Evolutionary conservation across 2,329 filamentous ascomycete genomes (phyloP).

Genomic region (Allantophomopsis cytisporea): DNA sequence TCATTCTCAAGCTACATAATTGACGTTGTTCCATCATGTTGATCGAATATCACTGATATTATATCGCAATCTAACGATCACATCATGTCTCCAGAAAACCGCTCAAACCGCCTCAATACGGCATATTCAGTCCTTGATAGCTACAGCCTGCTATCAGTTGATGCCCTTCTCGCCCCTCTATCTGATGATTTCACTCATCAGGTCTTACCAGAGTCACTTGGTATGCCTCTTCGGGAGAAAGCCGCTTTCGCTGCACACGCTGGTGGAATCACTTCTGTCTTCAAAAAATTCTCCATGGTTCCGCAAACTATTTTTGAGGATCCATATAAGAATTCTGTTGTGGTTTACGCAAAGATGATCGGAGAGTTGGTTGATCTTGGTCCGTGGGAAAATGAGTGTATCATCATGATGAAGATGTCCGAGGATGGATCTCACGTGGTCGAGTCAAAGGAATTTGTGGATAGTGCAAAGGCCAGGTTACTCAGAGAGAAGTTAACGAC

Average conservation of each 20-base stretch:
- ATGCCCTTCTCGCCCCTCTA: constrained; percentile 21
- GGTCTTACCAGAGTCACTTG: constrained; percentile 24
- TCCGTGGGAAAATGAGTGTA: no score
- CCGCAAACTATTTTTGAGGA: constrained; percentile 21
- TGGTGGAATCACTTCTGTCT: constrained; percentile 24
- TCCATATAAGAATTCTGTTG: constrained; percentile 18
- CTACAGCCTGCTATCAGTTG: constrained; percentile 24
- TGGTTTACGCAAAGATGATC: constrained; percentile 24
- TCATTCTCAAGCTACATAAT: no score
- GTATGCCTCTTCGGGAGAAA: constrained; percentile 20
- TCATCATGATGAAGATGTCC: no score
- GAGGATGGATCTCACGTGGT: no score
- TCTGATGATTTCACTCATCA: constrained; percentile 23
- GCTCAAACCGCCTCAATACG: not conserved
- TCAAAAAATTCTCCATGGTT: constrained; percentile 24
- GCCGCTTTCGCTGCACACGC: constrained; percentile 25
- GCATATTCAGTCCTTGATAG: constrained; percentile 17
- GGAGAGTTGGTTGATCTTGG: no score
- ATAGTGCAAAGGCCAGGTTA: constrained; percentile 15
- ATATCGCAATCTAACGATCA: no score
- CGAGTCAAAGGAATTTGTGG: no score
- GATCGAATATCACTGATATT: no score
- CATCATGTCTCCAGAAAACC: no score
- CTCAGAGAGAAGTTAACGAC: constrained; percentile 26
- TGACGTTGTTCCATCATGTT: no score